Base-by-base conservation (phyloP, 2,329 filamentous ascomycete genomes). In the Dryadomyces quercus-mongolicae region DNA sequence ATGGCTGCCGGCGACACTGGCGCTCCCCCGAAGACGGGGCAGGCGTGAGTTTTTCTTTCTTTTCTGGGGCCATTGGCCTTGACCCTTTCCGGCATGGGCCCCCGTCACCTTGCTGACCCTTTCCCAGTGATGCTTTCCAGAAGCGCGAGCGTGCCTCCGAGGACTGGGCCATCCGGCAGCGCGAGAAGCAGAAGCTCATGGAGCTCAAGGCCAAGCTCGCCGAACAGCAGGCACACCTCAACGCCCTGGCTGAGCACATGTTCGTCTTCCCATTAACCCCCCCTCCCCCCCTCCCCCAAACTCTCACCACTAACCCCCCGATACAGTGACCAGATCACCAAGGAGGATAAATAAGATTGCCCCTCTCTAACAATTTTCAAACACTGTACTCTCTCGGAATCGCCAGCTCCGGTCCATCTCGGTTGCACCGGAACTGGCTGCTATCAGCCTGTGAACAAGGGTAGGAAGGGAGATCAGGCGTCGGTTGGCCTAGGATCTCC, bases 91-190 rank as follows among this genome's bases (percentile, higher is more conserved):
- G 16, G 43, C 10, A 8, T 10, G 16, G 16, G 16, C 18, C 25
- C 10, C 15, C 6, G 7, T 40, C 42, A n/a, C 16, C 42, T 18
- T 9, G 18, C 47, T 49, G 18, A 50, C 50, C 3, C 16, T 8
- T 10, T 13, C 3, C 0, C 61, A 95, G 92, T 63, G 92, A 98
- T 68, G 82, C 88, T 55, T 98, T 96, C 81, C 88, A 85, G 74
- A 86, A 85, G 74, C 89, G 93, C 64, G 93, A 98, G 74, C 81
- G 85, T 68, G 92, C 92, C 62, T 78, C 75, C 67, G 93, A 97
- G 75, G 85, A 90, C 69, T 81, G 81, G 63, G 88, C 86, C 72
- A 90, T 98, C 73, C 82, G 82, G 65, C 76, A 86, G 74, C 87
- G 90, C 67, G 93, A 97, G 80, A 82, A 83, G 74, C 84, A 91